Evolutionary conservation across 139 green algal genomes (phyloP), one percentile per base, ranked within the genome.

Genomic region (Pleodorina starrii): DNA sequence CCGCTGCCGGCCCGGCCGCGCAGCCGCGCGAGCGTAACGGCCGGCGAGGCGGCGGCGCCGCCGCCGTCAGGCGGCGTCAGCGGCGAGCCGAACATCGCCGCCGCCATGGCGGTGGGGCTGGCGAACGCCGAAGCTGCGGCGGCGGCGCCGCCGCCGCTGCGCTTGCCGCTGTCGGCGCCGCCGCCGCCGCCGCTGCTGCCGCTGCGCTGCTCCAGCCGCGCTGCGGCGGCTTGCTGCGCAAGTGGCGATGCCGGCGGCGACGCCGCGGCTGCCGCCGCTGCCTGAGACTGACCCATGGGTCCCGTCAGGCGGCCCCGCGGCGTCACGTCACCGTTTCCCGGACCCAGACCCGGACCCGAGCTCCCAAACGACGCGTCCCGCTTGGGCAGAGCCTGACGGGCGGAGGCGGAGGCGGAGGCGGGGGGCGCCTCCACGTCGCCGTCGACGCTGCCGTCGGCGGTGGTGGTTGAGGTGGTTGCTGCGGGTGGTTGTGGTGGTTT

Each of bases 11-110:
- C 6, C 16, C 69, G 32, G 35, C 35, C 40, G 17, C 27, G 32
- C 32, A 77, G 40, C 36, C 69, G 69, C 72, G 57, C 43, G 29
- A 57, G 16, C 42, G 40, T 36, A 11, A 73, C 32, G 29, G 35
- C 32, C 32, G 68, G 35, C 16, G 68, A 76, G 35, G 46, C 35
- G 32, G 68, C 5, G 68, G 68, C 6, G 32, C 21, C 68, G 68
- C 35, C 35, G 6, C 68, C 68, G 16, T 76, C 68, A 2, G 68
- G 25, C 5, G 68, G 68, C n/a, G 76, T 44, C 76, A 84, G 5
- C 76, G 76, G 76, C 16, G 76, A 84, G 2, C 76, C 76, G 51
- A 84, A 84, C 72, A 80, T 19, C 72, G 27, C 72, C 27, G 72
- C 72, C 72, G 40, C 72, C 72, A 14, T 40, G 10, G 72, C 72